These are phyloP conservation scores for Penstemon barbatus DNA, from an alignment of 257 asterid genomes.

Conservation along the genomic window DNA sequence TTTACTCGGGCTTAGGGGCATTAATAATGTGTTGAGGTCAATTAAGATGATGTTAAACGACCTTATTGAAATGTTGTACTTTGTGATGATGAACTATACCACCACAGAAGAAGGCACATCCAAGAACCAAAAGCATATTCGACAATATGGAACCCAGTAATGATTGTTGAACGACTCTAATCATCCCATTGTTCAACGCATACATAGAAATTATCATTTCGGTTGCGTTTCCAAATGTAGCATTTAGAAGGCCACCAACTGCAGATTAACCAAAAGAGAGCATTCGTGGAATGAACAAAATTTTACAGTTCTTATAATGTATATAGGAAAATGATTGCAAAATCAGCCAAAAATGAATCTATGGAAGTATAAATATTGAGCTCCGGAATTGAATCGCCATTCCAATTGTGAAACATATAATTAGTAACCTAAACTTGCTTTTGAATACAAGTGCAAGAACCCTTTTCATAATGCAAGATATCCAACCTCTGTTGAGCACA, in stretches of 20 bases:
- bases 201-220: conserved; percentile 94
- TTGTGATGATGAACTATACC: conserved; percentile 71
- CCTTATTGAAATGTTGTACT: conserved; percentile 87
- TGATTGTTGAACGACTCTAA: conserved; percentile 90
- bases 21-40: background rate
- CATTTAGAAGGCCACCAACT: conserved; percentile 98
- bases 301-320: background rate
- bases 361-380: too few species aligned
- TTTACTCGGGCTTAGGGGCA: too few species aligned
- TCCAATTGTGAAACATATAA: too few species aligned
- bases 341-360: background rate
- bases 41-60: conserved; percentile 18
- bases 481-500: too few species aligned
- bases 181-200: conserved; percentile 90
- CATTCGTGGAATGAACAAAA: too few species aligned
- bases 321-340: background rate
- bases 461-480: too few species aligned
- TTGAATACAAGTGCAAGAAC: too few species aligned
- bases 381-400: too few species aligned
- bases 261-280: conserved; percentile 30
- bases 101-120: conserved; percentile 95
- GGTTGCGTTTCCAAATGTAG: conserved; percentile 95
- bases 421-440: too few species aligned
- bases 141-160: conserved; percentile 93
- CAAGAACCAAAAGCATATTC: conserved; percentile 95